These are phyloP conservation scores for Daldinia eschscholtzii DNA, from an alignment of 2,329 filamentous ascomycete genomes.

Conservation along the genomic window DNA sequence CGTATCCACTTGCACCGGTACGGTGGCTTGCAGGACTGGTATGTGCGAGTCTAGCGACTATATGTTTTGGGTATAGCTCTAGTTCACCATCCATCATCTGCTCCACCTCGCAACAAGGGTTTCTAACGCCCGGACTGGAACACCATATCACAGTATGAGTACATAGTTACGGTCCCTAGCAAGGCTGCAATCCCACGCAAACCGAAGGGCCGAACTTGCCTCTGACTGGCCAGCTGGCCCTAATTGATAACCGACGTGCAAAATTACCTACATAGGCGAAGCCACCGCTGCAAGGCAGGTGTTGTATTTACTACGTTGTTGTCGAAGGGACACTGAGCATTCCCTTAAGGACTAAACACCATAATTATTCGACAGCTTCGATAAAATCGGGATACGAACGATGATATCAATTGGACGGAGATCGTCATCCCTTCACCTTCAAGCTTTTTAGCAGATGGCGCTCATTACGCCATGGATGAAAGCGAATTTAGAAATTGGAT, in stretches of 20 bases:
- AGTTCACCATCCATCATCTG: slow-evolving; percentile 36
- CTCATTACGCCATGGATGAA: neutral
- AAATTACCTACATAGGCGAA: slow-evolving; percentile 28
- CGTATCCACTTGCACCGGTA: slow-evolving; percentile 43
- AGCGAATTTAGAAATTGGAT: slow-evolving; percentile 16
- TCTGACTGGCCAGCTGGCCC: slow-evolving; percentile 26
- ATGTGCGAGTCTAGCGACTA: slow-evolving; percentile 41
- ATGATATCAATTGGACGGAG: slow-evolving; percentile 6
- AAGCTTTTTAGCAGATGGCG: slow-evolving; percentile 3
- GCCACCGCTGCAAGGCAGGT: slow-evolving; percentile 31
- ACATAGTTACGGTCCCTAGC: slow-evolving; percentile 36
- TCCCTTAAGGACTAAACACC: slow-evolving; percentile 8
- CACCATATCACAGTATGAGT: slow-evolving; percentile 42
- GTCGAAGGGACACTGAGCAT: slow-evolving; percentile 29
- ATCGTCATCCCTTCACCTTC: slow-evolving; percentile 7
- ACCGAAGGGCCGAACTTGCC: slow-evolving; percentile 38
- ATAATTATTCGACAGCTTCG: neutral
- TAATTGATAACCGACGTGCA: slow-evolving; percentile 28
- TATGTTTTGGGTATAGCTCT: slow-evolving; percentile 34
- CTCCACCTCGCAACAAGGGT: slow-evolving; percentile 35
- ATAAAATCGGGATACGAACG: neutral
- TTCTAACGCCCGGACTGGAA: slow-evolving; percentile 40
- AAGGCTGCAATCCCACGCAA: slow-evolving; percentile 41
- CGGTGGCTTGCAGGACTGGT: slow-evolving; percentile 41
- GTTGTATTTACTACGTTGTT: slow-evolving; percentile 34